Percentiles rank a stretch among this genome's conserved stretches.
Evolutionary conservation across 441 rosid species (phyloP).

Genomic region (Gossypium trilobum): DNA sequence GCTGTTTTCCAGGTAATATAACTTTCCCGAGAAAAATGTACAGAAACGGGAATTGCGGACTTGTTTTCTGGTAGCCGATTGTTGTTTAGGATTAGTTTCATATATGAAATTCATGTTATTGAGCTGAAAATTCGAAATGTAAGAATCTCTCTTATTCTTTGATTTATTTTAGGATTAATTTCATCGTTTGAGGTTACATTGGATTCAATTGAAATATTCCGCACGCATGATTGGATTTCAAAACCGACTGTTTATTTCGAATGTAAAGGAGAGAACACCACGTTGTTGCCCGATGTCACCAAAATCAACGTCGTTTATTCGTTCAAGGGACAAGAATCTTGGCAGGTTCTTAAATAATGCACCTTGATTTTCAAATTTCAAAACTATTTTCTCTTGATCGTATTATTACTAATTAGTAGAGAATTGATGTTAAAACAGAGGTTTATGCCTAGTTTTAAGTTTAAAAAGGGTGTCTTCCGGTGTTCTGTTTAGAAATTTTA

Average conservation of each 20-base stretch:
- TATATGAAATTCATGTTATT: neutral
- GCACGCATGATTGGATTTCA: conserved; percentile 56
- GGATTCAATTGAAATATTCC: conserved; percentile 49
- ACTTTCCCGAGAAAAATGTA: neutral
- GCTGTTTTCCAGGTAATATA: conserved; percentile 49
- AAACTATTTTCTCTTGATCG: neutral
- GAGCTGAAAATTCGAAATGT: neutral
- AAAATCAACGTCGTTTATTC: conserved; percentile 30
- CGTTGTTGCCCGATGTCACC: conserved; percentile 63
- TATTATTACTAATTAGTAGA: neutral
- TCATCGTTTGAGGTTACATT: conserved; percentile 49
- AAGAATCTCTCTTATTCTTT: neutral
- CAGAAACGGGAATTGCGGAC: neutral
- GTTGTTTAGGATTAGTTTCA: neutral
- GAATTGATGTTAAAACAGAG: neutral
- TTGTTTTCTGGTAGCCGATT: neutral
- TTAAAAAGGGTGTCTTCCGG: neutral
- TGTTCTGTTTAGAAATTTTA: neutral
- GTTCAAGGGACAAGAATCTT: conserved; percentile 74
- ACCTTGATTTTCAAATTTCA: neutral
- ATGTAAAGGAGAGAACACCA: conserved; percentile 64
- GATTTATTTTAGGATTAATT: conserved; percentile 31
- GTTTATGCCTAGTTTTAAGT: neutral
- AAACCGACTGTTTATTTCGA: conserved; percentile 64
- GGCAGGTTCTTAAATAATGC: conserved; percentile 48